These are phyloP conservation scores for Physaria fendleri DNA, from an alignment of 345 rosid genomes.

Conservation along the genomic window DNA sequence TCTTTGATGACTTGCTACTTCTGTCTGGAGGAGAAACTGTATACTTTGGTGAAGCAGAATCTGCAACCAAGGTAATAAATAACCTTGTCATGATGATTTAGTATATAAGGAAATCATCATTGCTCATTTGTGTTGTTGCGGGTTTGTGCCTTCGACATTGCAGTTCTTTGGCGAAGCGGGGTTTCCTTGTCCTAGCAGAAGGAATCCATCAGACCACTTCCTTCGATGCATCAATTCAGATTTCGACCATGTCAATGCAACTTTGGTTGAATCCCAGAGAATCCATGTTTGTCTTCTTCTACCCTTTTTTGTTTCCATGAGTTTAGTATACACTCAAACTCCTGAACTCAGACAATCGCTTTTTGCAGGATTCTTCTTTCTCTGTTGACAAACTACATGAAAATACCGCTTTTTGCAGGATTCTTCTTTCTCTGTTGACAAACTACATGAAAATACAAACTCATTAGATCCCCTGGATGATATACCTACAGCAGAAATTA, in stretches of 20 bases:
- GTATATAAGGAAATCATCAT: neutral
- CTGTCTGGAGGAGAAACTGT: conserved; percentile 66
- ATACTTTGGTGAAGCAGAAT: conserved; percentile 56
- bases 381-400: conserved; percentile 33
- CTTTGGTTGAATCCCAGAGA: conserved; percentile 33
- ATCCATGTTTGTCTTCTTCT: conserved; percentile 27
- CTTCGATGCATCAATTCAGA: conserved; percentile 63
- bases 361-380: conserved; percentile 24
- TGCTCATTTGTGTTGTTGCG: conserved; percentile 4
- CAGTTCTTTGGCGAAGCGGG: conserved; percentile 74
- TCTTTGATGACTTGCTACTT: conserved; percentile 59
- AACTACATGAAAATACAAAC: conserved; percentile 41
- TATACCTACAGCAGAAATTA: conserved; percentile 60
- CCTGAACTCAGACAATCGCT: neutral
- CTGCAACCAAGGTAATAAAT: conserved; percentile 34
- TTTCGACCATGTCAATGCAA: conserved; percentile 42
- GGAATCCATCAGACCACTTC: conserved; percentile 71
- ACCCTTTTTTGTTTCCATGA: neutral
- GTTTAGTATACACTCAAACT: neutral
- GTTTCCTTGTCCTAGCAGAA: conserved; percentile 62
- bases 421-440: conserved; percentile 23
- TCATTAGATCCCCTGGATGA: conserved; percentile 57
- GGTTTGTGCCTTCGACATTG: conserved; percentile 23
- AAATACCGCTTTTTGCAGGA: conserved; percentile 22
- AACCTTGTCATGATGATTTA: neutral